phyloP scores from a whole-genome alignment of 2,329 filamentous ascomycete species.

The Trichophyton rubrum region DNA sequence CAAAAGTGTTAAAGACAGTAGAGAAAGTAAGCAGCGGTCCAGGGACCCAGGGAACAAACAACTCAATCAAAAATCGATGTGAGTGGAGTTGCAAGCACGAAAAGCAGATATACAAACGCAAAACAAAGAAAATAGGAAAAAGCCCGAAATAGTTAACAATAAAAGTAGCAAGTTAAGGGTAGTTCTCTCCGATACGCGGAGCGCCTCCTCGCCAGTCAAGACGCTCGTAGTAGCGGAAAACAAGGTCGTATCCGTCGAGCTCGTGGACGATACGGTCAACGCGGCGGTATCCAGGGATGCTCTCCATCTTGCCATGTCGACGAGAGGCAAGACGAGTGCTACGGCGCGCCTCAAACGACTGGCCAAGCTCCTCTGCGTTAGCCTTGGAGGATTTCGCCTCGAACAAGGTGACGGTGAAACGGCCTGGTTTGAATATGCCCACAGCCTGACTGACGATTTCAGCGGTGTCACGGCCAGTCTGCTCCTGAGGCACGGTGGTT shows the following conservation, averaged over 20 bases:
- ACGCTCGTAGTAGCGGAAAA: conserved; percentile 92
- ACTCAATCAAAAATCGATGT: background rate
- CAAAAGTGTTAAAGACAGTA: background rate
- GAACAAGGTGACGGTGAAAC: conserved; percentile 93
- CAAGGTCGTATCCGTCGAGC: conserved; percentile 89
- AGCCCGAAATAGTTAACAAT: background rate
- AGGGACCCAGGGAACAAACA: background rate
- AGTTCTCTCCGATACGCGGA: conserved; percentile 47
- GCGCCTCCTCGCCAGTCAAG: conserved; percentile 63
- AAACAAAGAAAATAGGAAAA: background rate
- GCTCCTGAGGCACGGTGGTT: conserved; percentile 85
- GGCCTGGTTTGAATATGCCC: conserved; percentile 90
- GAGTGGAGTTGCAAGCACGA: no score
- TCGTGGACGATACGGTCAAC: conserved; percentile 95
- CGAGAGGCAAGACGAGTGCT: conserved; percentile 33
- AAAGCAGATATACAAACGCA: no score
- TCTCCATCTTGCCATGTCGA: conserved; percentile 51
- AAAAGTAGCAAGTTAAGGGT: background rate
- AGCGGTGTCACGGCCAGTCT: conserved; percentile 74
- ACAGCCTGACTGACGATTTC: conserved; percentile 92
- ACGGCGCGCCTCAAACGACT: conserved; percentile 26
- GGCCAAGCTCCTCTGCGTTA: conserved; percentile 23
- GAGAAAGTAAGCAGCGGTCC: background rate
- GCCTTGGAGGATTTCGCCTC: conserved; percentile 56
- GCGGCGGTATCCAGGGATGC: conserved; percentile 71